Conservation (phyloP, 306 rosid species). For the Cucurbita maxima region DNA sequence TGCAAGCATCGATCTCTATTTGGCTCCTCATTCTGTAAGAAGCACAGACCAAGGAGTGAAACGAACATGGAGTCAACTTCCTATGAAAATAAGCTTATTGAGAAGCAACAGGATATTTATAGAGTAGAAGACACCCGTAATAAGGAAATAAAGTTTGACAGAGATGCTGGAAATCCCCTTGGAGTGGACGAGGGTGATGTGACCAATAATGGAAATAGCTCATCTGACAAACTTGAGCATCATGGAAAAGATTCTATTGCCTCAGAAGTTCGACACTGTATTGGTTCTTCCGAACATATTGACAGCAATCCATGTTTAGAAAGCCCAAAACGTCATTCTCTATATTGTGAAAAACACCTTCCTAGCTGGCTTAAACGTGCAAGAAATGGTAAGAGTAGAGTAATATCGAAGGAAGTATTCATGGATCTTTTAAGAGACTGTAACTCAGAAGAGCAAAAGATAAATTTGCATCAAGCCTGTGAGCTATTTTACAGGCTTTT, state of each 20-base stretch:
- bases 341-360: conserved; percentile 83
- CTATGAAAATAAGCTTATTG: conserved; percentile 37
- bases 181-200: conserved; percentile 25
- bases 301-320: conserved; percentile 56
- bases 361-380: conserved; percentile 99
- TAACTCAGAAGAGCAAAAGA: conserved; percentile 45
- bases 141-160: conserved; percentile 33
- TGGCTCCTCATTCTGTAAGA: conserved; percentile 74
- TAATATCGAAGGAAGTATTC: conserved; percentile 83
- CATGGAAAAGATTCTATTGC: conserved; percentile 26
- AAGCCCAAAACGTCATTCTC: conserved; percentile 58
- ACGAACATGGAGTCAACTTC: conserved; percentile 17
- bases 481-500: conserved; percentile 91
- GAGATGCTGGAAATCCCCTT: conserved; percentile 41
- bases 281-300: conserved; percentile 54
- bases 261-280: conserved; percentile 34
- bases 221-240: conserved; percentile 27
- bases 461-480: conserved; percentile 71
- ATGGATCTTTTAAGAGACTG: conserved; percentile 71
- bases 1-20: conserved; percentile 88
- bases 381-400: conserved; percentile 93
- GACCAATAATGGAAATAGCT: conserved; percentile 10
- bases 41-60: conserved; percentile 65
- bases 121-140: conserved; percentile 30
- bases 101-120: conserved; percentile 45